Percentiles rank a stretch among this genome's conserved stretches.
Conservation (phyloP, 2,329 filamentous ascomycete genomes). For the Alternaria panax region DNA sequence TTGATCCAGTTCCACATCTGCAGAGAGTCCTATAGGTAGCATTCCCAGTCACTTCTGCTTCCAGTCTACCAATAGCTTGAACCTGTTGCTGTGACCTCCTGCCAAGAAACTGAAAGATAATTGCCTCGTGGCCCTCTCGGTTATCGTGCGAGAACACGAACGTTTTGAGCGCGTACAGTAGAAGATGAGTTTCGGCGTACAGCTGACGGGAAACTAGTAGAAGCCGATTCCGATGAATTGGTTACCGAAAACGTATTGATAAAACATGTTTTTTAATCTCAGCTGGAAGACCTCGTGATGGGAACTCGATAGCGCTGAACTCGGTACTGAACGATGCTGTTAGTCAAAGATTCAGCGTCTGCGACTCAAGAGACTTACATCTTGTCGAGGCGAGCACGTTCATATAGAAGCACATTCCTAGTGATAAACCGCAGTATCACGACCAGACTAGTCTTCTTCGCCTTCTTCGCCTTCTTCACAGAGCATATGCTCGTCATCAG, state of each 20-base stretch:
- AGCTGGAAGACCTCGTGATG: constrained; percentile 7
- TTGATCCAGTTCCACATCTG: no score
- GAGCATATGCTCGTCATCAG: no score
- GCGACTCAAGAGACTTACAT: neutral
- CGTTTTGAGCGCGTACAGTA: constrained; percentile 1
- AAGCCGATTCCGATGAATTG: neutral
- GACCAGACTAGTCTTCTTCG: neutral
- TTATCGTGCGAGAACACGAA: no score
- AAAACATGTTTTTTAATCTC: constrained; percentile 13
- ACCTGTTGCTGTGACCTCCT: no score
- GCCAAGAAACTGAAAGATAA: no score
- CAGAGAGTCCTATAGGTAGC: no score
- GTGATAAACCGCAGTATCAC: accelerated
- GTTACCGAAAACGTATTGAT: constrained; percentile 4
- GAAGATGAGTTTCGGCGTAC: constrained; percentile 13
- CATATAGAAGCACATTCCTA: neutral
- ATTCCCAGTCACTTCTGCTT: no score
- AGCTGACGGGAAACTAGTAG: constrained; percentile 20
- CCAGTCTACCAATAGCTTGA: no score
- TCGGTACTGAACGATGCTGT: neutral
- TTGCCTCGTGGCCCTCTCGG: no score
- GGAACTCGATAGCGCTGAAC: neutral
- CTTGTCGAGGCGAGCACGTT: neutral
- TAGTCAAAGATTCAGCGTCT: accelerated
- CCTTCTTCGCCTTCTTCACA: neutral